phyloP scores from a whole-genome alignment of 2,329 filamentous ascomycete species.

The Thermoascus crustaceus region DNA sequence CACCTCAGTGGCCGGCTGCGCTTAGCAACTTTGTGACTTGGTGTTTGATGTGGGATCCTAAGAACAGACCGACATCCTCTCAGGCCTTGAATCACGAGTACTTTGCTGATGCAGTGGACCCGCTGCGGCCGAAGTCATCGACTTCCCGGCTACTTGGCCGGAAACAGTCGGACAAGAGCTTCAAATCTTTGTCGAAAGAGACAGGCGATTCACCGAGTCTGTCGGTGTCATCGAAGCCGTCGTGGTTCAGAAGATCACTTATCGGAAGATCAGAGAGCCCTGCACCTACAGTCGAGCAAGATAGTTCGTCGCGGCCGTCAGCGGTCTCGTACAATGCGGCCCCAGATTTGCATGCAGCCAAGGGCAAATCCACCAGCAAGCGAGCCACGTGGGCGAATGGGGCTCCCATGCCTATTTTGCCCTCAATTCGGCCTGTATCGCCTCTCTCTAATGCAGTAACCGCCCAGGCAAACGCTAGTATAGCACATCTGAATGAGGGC shows the following conservation, averaged over 20 bases:
- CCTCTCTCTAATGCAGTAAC: conserved; percentile 92
- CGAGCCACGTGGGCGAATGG: conserved; percentile 91
- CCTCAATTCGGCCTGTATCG: conserved; percentile 88
- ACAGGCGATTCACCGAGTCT: conserved; percentile 49
- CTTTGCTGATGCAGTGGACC: conserved; percentile 86
- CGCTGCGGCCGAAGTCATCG: conserved; percentile 82
- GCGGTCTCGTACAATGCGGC: conserved; percentile 35
- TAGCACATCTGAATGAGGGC: conserved; percentile 46
- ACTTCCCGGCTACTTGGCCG: conserved; percentile 75
- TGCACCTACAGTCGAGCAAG: conserved; percentile 46
- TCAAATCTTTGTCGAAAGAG: conserved; percentile 56
- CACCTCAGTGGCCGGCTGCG: conserved; percentile 83
- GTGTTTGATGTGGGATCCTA: conserved; percentile 99
- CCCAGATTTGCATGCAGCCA: conserved; percentile 35
- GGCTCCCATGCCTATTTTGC: conserved; percentile 84
- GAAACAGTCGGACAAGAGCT: conserved; percentile 77
- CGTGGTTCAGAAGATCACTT: conserved; percentile 94
- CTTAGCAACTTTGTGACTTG: conserved; percentile 92
- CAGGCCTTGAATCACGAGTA: conserved; percentile 96
- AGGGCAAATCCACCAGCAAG: conserved; percentile 61
- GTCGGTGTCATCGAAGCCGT: conserved; percentile 76
- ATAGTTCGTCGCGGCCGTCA: conserved; percentile 31
- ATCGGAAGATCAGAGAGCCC: conserved; percentile 68
- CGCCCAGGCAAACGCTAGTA: conserved; percentile 69
- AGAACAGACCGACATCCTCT: conserved; percentile 77